Base-by-base conservation (phyloP, 306 rosid species). In the Prosopis cineraria region DNA sequence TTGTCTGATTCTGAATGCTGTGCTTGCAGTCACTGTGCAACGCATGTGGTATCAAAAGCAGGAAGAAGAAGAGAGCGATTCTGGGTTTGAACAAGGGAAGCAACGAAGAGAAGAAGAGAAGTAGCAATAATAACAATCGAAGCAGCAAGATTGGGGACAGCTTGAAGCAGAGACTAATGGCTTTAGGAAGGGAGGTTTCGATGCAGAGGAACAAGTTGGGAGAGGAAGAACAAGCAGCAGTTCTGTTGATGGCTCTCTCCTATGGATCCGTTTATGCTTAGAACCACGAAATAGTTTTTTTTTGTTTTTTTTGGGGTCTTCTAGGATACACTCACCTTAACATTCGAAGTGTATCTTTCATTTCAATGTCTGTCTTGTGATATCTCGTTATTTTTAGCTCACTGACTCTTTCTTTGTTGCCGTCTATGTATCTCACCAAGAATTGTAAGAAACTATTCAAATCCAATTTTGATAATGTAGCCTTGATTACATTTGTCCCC, bases 41-140 rank as follows among this genome's bases (percentile, higher is more conserved):
- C 83, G 99, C 98, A 0, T 96, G 99, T 19, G 98, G 98, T 84
- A 96, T 96, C 90, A 93, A 97, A 72, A 96, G 98, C 89, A 69
- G 99, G 85, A 96, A 96, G 91, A 96, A 93, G 88, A 90, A 95
- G 56, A 85, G 98, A 70, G 97, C 97, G 2, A 86, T 90, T 47
- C 34, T 96, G 70, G 98, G 98, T 4, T 62, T 96, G 22, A 91
- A 74, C 84, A 89, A 87, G 66, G 90, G 88, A 17, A 82, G 70
- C 77, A 19, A 45, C 3, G 96, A 87, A 3, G 91, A 89, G 1
- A 86, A 78, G 25, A 89, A 82, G 74, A 53, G 5, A 0, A 20
- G 16, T 55, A 22, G 2, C 2, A 68, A n/a, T 45, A 68, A 14
- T 40, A 58, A 12, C 9, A 67, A 45, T 19, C 41, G 72, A 7